Evolutionary conservation across 331 rosid species (phyloP), one percentile per base, ranked within the genome.

Genomic region (Quercus lobata): DNA sequence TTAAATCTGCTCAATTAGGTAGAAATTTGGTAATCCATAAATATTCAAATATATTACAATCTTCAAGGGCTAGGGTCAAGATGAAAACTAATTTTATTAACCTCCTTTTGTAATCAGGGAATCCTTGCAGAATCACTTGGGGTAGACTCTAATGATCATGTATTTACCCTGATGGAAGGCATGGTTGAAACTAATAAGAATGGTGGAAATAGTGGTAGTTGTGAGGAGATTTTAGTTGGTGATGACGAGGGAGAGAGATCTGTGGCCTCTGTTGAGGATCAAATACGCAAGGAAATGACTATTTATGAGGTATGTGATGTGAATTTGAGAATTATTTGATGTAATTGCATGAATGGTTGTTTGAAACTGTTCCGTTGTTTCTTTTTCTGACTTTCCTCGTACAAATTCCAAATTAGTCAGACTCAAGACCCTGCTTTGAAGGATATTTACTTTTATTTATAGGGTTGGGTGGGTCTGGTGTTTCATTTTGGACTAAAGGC

Each of bases 211-310:
- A 78, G 83, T 82, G 93, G 90, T 73, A 79, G 69, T 82, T 74
- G 86, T 34, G 91, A 87, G 83, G 99, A 95, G 60, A 93, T 91
- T 78, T 77, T 84, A 79, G 92, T 86, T 58, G 99, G 90, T 9
- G 99, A 93, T 32, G 98, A 93, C 61, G 98, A 96, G 80, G 98
- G 92, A 81, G 98, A 90, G 74, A 86, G 84, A 72, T 89, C 97
- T 14, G 88, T 93, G 74, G 91, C 97, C 71, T 91, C 97, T 14
- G 93, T 89, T 58, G 98, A 96, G 90, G 88, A 88, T 85, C 98
- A 96, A 83, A 87, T 90, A 46, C 89, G 84, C 25, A 93, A 90
- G 89, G 98, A 89, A 87, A 93, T 90, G 94, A 90, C 94, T 34
- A 92, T 96, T 25, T 93, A 90, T 68, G 98, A 91, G 97, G 99